Percentiles rank a stretch among this genome's conserved stretches.
phyloP scores from a whole-genome alignment of 805 yeast genomes.

The Barnettozyma populi region DNA sequence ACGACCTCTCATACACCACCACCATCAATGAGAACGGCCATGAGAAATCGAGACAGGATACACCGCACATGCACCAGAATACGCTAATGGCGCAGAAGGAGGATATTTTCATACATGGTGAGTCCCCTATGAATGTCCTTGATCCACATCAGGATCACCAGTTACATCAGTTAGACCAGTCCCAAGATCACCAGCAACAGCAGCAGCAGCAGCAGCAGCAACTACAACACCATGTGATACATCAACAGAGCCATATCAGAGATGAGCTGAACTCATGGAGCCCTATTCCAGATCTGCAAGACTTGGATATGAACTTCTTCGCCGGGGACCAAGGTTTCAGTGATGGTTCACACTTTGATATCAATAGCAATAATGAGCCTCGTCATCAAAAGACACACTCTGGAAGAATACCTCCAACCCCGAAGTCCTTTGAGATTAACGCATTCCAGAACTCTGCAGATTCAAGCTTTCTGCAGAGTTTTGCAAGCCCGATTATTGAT shows the following conservation, averaged over 20 bases:
- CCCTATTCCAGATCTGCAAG: constrained; percentile 12
- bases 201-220: not conserved
- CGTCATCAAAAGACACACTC: not conserved
- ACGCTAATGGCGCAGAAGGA: not conserved
- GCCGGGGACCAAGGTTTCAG: constrained; percentile 2
- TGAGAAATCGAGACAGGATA: not conserved
- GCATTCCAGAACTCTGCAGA: constrained; percentile 4
- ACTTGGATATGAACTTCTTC: constrained; percentile 14
- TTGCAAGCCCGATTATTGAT: constrained; percentile 17
- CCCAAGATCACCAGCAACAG: too few species aligned
- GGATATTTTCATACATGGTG: constrained; percentile 4
- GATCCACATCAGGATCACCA: constrained; percentile 6
- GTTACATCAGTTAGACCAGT: constrained; percentile 3
- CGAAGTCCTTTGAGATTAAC: constrained; percentile 18
- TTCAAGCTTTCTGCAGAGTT: constrained; percentile 12
- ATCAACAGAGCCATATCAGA: not conserved
- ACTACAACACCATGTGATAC: not conserved
- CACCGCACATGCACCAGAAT: constrained; percentile 1
- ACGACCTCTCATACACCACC: not conserved
- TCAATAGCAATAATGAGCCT: not conserved
- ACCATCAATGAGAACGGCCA: constrained; percentile 1
- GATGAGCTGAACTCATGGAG: constrained; percentile 10
- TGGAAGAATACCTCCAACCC: constrained; percentile 20
- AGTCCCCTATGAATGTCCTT: constrained; percentile 12
- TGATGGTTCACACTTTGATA: not conserved